Percentiles rank a stretch among this genome's conserved stretches.
phyloP scores from a whole-genome alignment of 352 stramenopile species.

The Phytophthora lateralis region DNA sequence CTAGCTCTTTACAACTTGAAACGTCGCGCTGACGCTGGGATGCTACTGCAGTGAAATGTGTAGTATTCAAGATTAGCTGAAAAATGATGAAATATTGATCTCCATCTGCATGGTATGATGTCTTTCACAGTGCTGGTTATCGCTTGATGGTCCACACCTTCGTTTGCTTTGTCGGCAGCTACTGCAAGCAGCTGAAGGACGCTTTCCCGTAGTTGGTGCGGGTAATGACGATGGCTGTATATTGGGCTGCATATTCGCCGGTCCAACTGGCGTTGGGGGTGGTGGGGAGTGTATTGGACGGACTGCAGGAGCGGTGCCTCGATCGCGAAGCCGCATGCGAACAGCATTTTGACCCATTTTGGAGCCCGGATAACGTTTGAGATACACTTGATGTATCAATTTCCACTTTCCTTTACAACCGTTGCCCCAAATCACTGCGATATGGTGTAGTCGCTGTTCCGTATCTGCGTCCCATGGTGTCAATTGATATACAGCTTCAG shows the following conservation, averaged over 20 bases:
- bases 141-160: too few species aligned
- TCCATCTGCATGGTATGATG: too few species aligned
- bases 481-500: background rate
- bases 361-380: background rate
- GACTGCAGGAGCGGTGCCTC: background rate
- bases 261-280: background rate
- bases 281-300: background rate
- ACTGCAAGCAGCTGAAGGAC: background rate
- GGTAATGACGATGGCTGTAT: background rate
- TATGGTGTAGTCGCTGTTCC: background rate
- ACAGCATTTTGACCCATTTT: slow-evolving; percentile 7
- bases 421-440: background rate
- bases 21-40: too few species aligned
- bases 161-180: too few species aligned
- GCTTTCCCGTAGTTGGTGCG: background rate
- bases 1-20: too few species aligned
- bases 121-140: too few species aligned
- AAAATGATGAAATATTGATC: too few species aligned
- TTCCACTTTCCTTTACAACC: slow-evolving; percentile 2
- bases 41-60: too few species aligned
- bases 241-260: background rate
- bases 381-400: slow-evolving; percentile 1
- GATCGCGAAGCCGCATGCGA: background rate
- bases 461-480: background rate
- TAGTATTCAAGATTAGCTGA: too few species aligned